These are phyloP conservation scores for Pythium inflatum DNA, from an alignment of 352 stramenopile genomes.

Conservation along the genomic window DNA sequence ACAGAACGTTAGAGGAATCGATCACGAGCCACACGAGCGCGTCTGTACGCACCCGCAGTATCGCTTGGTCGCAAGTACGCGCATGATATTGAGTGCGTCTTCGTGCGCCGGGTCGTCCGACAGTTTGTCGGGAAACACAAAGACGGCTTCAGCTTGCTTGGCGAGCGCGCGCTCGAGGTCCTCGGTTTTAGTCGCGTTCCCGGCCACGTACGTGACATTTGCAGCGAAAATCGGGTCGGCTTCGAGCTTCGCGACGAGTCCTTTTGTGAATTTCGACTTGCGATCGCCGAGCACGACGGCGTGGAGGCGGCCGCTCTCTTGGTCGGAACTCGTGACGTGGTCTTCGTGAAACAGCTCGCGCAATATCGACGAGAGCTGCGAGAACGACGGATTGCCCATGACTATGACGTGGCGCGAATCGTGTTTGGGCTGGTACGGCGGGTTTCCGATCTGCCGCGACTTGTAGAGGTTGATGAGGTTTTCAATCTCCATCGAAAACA, in stretches of 20 bases:
- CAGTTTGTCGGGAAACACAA: constrained; percentile 87
- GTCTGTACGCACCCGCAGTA: constrained; percentile 60
- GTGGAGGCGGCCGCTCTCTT: constrained; percentile 50
- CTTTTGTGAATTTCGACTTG: constrained; percentile 74
- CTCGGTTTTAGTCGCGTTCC: constrained; percentile 64
- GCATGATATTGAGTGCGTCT: constrained; percentile 87
- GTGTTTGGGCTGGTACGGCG: constrained; percentile 68
- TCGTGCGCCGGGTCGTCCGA: constrained; percentile 70
- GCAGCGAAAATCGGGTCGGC: constrained; percentile 80
- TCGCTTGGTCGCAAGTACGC: constrained; percentile 68
- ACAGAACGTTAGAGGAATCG: neutral
- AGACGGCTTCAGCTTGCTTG: constrained; percentile 64
- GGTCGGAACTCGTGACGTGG: constrained; percentile 51
- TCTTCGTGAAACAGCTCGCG: constrained; percentile 90
- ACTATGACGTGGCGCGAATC: constrained; percentile 78
- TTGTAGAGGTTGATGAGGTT: constrained; percentile 88
- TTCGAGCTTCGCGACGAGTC: constrained; percentile 71
- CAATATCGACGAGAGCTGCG: constrained; percentile 80
- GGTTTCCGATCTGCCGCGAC: constrained; percentile 79
- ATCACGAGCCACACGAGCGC: neutral
- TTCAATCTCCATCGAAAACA: constrained; percentile 90
- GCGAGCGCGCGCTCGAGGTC: constrained; percentile 75
- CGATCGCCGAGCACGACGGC: constrained; percentile 73
- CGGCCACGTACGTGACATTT: constrained; percentile 81
- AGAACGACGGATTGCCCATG: constrained; percentile 84